Percentiles rank a stretch among this genome's conserved stretches.
Evolutionary conservation across 352 stramenopile genomes (phyloP).

Genomic region (Blastocystis sp.): DNA sequence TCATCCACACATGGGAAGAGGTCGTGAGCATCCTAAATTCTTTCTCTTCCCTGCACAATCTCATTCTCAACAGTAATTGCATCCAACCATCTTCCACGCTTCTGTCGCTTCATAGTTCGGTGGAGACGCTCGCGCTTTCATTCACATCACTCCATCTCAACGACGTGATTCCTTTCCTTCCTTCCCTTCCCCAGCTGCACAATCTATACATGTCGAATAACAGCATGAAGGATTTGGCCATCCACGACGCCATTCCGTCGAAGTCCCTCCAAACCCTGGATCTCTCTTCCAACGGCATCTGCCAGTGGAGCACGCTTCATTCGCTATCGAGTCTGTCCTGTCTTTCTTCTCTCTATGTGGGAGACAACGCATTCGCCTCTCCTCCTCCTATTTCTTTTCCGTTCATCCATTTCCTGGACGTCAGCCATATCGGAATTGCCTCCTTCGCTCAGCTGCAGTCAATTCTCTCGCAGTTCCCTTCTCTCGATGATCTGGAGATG

Average conservation of each 20-base stretch:
- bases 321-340: neutral
- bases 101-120: neutral
- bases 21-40: slow-evolving; percentile 11
- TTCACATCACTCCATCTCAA: slow-evolving; percentile 33
- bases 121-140: slow-evolving; percentile 28
- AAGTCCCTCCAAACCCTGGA: slow-evolving; percentile 20
- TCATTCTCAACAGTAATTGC: slow-evolving; percentile 34
- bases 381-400: too few species aligned
- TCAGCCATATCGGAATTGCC: neutral
- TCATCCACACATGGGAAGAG: neutral
- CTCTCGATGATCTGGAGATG: slow-evolving; percentile 22
- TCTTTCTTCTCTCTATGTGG: slow-evolving; percentile 13
- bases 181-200: slow-evolving; percentile 13
- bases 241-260: neutral
- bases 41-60: slow-evolving; percentile 11
- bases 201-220: slow-evolving; percentile 25
- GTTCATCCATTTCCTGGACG: too few species aligned
- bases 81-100: neutral
- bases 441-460: neutral
- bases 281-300: slow-evolving; percentile 13
- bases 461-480: slow-evolving; percentile 8
- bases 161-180: slow-evolving; percentile 18
- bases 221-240: neutral
- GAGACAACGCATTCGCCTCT: neutral
- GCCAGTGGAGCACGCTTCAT: neutral